A percentile compares a stretch with the other conserved stretches of the same genome.
Evolutionary conservation across 768 basidiomycete species (phyloP).

Genomic region (Punctularia strigosozonata): DNA sequence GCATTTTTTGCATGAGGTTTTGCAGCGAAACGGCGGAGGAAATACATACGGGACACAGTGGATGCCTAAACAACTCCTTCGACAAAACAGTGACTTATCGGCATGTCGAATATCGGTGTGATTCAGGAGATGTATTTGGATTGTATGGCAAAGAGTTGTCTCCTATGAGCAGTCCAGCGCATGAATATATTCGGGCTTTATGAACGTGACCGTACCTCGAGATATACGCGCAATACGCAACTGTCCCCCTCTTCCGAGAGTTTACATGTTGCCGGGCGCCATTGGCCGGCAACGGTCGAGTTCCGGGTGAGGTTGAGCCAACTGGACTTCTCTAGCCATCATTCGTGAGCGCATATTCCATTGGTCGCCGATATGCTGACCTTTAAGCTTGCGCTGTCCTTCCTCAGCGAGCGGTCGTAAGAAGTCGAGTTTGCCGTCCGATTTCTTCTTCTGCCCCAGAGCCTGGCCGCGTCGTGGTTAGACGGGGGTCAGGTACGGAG

Average conservation of each 20-base stretch:
- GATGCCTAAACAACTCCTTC: slow-evolving; percentile 66
- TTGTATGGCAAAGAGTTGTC: slow-evolving; percentile 59
- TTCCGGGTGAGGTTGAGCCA: slow-evolving; percentile 54
- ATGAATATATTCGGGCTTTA: slow-evolving; percentile 1
- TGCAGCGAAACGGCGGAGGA: slow-evolving; percentile 3
- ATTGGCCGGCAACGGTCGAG: slow-evolving; percentile 42
- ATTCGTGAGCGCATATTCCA: neutral
- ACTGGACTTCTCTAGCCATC: slow-evolving; percentile 50
- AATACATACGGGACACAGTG: slow-evolving; percentile 43
- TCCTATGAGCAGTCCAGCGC: slow-evolving; percentile 32
- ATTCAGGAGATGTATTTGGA: slow-evolving; percentile 59
- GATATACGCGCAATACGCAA: slow-evolving; percentile 60
- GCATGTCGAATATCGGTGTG: slow-evolving; percentile 74
- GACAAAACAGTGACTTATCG: slow-evolving; percentile 66
- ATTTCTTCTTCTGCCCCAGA: too few species aligned
- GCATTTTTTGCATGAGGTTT: slow-evolving; percentile 3
- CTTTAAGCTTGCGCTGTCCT: slow-evolving; percentile 44
- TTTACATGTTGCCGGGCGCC: slow-evolving; percentile 65
- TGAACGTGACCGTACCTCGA: slow-evolving; percentile 43
- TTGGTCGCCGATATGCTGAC: slow-evolving; percentile 19
- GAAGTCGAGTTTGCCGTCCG: slow-evolving; percentile 42
- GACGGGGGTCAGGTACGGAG: too few species aligned
- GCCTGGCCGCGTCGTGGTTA: too few species aligned
- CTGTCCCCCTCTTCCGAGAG: slow-evolving; percentile 55
- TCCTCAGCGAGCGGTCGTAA: slow-evolving; percentile 25